A percentile compares a stretch with the other conserved stretches of the same genome.
These are phyloP conservation scores for Meira miltonrushii DNA, from an alignment of 1,284 basidiomycete genomes.

Conservation along the genomic window DNA sequence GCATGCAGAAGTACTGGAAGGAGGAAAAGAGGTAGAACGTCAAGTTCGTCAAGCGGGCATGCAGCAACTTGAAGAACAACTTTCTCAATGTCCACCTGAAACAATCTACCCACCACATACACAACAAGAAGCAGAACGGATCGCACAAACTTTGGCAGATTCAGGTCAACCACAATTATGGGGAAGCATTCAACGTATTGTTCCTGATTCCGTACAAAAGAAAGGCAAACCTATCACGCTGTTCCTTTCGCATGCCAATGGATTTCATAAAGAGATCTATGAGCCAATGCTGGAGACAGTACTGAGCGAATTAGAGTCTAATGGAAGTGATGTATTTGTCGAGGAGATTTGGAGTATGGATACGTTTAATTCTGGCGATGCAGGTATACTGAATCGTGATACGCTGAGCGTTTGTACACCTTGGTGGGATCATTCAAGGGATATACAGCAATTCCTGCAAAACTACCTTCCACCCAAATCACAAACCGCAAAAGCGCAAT, in stretches of 20 bases:
- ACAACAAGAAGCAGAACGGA: constrained; percentile 11
- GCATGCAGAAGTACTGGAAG: not conserved
- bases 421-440: constrained; percentile 67
- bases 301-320: not conserved
- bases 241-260: constrained; percentile 72
- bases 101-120: constrained; percentile 20
- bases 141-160: constrained; percentile 3
- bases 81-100: constrained; percentile 16
- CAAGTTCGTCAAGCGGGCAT: constrained; percentile 26
- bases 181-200: constrained; percentile 12
- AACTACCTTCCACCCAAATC: constrained; percentile 59
- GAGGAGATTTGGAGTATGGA: constrained; percentile 13
- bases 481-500: not conserved
- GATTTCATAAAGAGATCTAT: constrained; percentile 67
- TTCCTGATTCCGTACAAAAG: not conserved
- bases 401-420: constrained; percentile 55
- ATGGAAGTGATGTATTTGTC: not conserved
- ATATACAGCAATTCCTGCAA: constrained; percentile 67
- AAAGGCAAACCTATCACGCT: constrained; percentile 60
- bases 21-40: constrained; percentile 25
- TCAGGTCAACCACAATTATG: constrained; percentile 13
- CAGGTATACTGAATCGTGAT: not conserved
- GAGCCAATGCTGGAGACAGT: constrained; percentile 10
- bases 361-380: constrained; percentile 7
- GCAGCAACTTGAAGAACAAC: constrained; percentile 20